These are phyloP conservation scores for Pythium rishiriense DNA, from an alignment of 352 stramenopile species.

Conservation along the genomic window DNA sequence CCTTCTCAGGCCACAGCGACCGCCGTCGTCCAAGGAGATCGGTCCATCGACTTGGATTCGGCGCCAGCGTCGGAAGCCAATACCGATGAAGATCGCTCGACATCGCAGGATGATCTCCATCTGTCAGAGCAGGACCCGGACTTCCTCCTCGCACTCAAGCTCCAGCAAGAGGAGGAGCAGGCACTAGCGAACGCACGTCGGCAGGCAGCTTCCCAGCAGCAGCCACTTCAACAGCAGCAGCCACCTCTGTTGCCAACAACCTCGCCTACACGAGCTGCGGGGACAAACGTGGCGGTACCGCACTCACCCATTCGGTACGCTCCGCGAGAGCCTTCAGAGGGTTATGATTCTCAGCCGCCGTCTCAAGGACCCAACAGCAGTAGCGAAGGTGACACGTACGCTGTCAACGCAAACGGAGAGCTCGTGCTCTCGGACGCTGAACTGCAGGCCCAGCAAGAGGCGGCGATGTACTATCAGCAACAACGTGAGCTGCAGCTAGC, in stretches of 20 bases:
- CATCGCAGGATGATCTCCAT: constrained; percentile 18
- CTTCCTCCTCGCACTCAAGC: constrained; percentile 65
- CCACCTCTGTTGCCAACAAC: neutral
- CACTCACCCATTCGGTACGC: constrained; percentile 9
- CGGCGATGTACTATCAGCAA: constrained; percentile 63
- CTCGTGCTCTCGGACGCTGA: constrained; percentile 64
- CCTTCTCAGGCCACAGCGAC: neutral
- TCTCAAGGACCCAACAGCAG: constrained; percentile 25
- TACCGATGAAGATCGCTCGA: constrained; percentile 22
- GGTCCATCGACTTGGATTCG: neutral
- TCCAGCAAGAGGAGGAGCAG: constrained; percentile 87
- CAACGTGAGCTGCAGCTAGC: constrained; percentile 42
- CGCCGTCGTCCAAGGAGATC: neutral
- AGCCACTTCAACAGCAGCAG: neutral
- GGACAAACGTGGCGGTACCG: constrained; percentile 2
- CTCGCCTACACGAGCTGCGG: neutral
- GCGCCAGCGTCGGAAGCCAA: constrained; percentile 15
- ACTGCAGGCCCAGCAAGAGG: constrained; percentile 65
- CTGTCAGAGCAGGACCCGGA: constrained; percentile 49
- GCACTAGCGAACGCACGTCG: constrained; percentile 17
- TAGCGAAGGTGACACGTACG: constrained; percentile 45
- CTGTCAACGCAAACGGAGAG: constrained; percentile 48
- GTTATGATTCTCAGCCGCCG: constrained; percentile 24
- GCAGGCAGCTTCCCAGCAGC: neutral
- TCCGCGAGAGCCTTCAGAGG: constrained; percentile 13